Conservation (phyloP, 345 rosid genomes). For the Euphorbia peplus region DNA sequence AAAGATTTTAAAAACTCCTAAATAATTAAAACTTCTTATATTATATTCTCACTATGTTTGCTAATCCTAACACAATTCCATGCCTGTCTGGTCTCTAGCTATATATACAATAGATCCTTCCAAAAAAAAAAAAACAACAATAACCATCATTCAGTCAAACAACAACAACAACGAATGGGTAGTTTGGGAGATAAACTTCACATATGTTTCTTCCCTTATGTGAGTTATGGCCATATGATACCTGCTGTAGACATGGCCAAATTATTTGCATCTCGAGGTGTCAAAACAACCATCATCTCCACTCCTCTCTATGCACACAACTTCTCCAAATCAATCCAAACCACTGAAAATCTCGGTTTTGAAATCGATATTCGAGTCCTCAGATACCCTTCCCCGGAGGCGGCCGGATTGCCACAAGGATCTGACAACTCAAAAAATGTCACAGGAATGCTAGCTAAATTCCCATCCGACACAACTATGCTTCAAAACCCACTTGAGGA, state of each 20-base stretch:
- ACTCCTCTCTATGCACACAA: slow-evolving; percentile 36
- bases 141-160: too few species aligned
- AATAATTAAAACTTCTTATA: too few species aligned
- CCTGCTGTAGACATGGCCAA: slow-evolving; percentile 52
- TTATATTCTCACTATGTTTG: too few species aligned
- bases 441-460: neutral
- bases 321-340: slow-evolving; percentile 28
- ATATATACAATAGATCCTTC: too few species aligned
- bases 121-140: too few species aligned
- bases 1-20: too few species aligned
- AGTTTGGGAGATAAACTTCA: slow-evolving; percentile 26
- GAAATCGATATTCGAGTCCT: slow-evolving; percentile 33
- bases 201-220: slow-evolving; percentile 42
- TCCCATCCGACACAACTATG: slow-evolving; percentile 8
- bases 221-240: slow-evolving; percentile 61
- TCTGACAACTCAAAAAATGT: slow-evolving; percentile 5
- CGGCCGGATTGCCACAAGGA: slow-evolving; percentile 32
- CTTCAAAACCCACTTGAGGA: slow-evolving; percentile 32
- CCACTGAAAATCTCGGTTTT: slow-evolving; percentile 25
- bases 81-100: too few species aligned
- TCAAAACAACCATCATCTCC: slow-evolving; percentile 46
- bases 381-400: slow-evolving; percentile 38
- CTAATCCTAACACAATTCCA: too few species aligned
- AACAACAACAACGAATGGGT: too few species aligned
- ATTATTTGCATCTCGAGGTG: slow-evolving; percentile 40